phyloP scores from a whole-genome alignment of 2,329 filamentous ascomycete genomes.

The Escovopsis sp. region DNA sequence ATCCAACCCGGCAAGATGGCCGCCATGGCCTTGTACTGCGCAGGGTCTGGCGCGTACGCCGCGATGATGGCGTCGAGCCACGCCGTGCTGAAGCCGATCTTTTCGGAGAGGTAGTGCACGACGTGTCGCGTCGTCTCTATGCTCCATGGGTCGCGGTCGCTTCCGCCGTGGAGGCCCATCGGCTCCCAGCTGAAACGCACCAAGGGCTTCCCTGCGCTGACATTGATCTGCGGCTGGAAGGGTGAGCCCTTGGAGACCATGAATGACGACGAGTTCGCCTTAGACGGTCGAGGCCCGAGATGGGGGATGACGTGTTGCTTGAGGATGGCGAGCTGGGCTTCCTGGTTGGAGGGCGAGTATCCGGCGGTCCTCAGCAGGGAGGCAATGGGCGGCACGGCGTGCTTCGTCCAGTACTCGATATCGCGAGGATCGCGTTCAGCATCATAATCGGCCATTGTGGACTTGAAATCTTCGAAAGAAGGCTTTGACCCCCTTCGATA shows the following conservation, averaged over 20 bases:
- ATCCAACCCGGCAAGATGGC: constrained; percentile 4
- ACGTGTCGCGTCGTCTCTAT: constrained; percentile 4
- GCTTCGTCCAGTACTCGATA: constrained; percentile 4
- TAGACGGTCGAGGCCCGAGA: constrained; percentile 6
- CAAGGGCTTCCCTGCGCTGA: not conserved
- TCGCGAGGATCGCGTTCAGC: not conserved
- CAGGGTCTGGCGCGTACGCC: constrained; percentile 1
- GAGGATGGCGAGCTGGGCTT: constrained; percentile 3
- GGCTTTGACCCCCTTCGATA: no score
- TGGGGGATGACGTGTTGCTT: constrained; percentile 3
- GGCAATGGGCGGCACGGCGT: not conserved
- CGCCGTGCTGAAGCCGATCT: constrained; percentile 3
- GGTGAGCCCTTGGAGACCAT: constrained; percentile 5
- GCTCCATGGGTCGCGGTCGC: constrained; percentile 4
- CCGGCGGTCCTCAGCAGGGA: constrained; percentile 5
- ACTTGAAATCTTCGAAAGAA: no score
- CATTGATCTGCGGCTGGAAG: constrained; percentile 5
- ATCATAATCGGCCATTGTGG: no score
- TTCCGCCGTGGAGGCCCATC: constrained; percentile 3
- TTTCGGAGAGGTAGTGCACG: not conserved
- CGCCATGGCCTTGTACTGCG: not conserved
- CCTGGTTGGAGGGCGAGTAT: constrained; percentile 4
- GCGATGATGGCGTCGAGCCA: constrained; percentile 4
- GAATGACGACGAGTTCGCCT: constrained; percentile 2
- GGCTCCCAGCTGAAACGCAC: constrained; percentile 8